Base-by-base conservation (phyloP, 768 basidiomycete species). In the Suillus weaverae region DNA sequence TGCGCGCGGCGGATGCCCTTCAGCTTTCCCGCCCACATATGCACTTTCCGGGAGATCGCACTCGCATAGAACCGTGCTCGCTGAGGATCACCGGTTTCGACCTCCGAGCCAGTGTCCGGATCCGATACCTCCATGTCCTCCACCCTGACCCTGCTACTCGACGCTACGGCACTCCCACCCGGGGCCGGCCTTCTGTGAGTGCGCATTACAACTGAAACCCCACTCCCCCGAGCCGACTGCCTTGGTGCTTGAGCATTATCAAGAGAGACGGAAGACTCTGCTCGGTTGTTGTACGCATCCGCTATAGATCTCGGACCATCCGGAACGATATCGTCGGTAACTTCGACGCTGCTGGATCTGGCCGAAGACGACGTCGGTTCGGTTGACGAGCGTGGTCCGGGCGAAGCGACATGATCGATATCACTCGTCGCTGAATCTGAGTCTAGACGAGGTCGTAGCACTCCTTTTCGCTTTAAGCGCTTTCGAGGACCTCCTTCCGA, bases 21-120 rank as follows among this genome's bases (percentile, higher is more conserved):
- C 9, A 76, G 6, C 26, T 36, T 38, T 9, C 60, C 8, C 35
- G 38, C 32, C 74, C 76, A 76, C 1, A 14, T 1, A 13, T 66
- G 67, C 48, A 74, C 53, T 16, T 33, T 64, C 4, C 16, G 8
- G 36, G 43, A 16, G 65, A n/a, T n/a, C n/a, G 60, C 7, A 6
- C 5, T 26, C 2, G 3, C 0, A 55, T 59, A 4, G 7, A 0
- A 10, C 6, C 5, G 11, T 7, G 30, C 43, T 14, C 26, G 38
- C 36, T 30, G 20, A 16, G 1, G 22, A 46, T 30, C 41, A 20
- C 33, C 16, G 14, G 44, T 32, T 33, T 64, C 33, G 22, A 20
- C 44, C 22, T 33, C 39, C n/a, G 39, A 46, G 7, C 1, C 26
- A 26, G 26, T 26, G 26, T 26, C 26, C 2, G 26, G 26, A 26